Evolutionary conservation across 2,329 filamentous ascomycete genomes (phyloP).

Genomic region (Cladosporium sphaerospermum): DNA sequence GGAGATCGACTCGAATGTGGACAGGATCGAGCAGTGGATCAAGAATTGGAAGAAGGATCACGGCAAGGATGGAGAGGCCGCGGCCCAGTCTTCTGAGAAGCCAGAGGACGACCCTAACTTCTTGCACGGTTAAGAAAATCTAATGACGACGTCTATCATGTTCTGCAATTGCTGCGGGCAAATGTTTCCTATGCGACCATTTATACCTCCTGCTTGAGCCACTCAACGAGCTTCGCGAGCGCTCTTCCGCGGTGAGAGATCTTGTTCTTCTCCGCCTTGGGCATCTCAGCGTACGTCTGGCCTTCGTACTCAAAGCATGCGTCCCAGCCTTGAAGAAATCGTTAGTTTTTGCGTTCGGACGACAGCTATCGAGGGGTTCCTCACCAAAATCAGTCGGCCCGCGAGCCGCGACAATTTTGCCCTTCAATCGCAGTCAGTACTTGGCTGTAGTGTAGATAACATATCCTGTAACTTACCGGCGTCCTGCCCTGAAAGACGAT

Average conservation of each 20-base stretch:
- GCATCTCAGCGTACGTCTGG: conserved; percentile 94
- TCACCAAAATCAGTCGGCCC: conserved; percentile 78
- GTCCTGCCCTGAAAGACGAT: conserved; percentile 90
- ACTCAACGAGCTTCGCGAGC: conserved; percentile 76
- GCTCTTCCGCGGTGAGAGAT: conserved; percentile 88
- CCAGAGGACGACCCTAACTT: conserved; percentile 30
- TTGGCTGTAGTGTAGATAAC: background rate
- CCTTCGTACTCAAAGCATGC: conserved; percentile 92
- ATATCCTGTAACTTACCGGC: conserved; percentile 47
- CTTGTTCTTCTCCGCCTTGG: conserved; percentile 76
- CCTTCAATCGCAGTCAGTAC: conserved; percentile 35
- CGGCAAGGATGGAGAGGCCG: conserved; percentile 28
- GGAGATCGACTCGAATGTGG: conserved; percentile 84
- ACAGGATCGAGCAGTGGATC: conserved; percentile 76
- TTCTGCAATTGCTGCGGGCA: background rate
- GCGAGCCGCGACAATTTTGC: conserved; percentile 77
- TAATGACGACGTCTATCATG: background rate
- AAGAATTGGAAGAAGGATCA: conserved; percentile 72
- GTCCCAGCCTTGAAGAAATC: conserved; percentile 70
- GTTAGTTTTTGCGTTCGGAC: conserved; percentile 14
- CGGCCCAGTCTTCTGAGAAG: conserved; percentile 20
- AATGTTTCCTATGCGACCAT: background rate
- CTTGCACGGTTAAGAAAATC: conserved; percentile 26
- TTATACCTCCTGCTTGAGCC: conserved; percentile 45
- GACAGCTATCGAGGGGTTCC: conserved; percentile 24